Percentiles rank a stretch among this genome's conserved stretches.
These are phyloP conservation scores for Cymbidium sinense DNA, from an alignment of 106 monocot species.

Conservation along the genomic window DNA sequence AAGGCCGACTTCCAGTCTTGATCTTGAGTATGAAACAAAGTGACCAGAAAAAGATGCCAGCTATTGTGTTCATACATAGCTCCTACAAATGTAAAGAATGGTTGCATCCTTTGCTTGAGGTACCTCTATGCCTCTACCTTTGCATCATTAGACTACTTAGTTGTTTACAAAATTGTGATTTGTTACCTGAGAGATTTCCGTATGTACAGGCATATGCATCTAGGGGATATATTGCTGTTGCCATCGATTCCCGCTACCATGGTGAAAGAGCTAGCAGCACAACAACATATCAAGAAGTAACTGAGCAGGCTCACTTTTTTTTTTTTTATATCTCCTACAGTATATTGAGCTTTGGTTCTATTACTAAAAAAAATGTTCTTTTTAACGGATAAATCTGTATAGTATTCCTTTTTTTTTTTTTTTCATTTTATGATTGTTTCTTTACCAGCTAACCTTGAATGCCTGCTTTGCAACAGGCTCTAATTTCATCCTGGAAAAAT, in stretches of 20 bases:
- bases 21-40: conserved; percentile 60
- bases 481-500: conserved; percentile 82
- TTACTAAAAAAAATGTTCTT: not conserved
- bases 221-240: conserved; percentile 76
- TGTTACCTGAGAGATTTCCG: not conserved
- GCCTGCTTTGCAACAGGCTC: conserved; percentile 36
- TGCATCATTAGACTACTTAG: not conserved
- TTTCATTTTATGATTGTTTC: conserved; percentile 7
- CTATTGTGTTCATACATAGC: conserved; percentile 83
- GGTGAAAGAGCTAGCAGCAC: conserved; percentile 73
- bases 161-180: not conserved
- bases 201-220: conserved; percentile 88
- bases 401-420: not conserved
- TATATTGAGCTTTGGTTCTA: not conserved
- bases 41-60: conserved; percentile 46
- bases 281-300: conserved; percentile 80
- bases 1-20: conserved; percentile 79
- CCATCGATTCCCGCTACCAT: conserved; percentile 96
- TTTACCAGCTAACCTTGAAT: not conserved
- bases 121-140: conserved; percentile 19
- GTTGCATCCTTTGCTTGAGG: conserved; percentile 92
- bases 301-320: not conserved
- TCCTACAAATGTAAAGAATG: conserved; percentile 96
- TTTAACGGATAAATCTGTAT: not conserved
- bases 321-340: not conserved